phyloP scores from a whole-genome alignment of 768 basidiomycete genomes.

The Rhodotorula kratochvilovae region DNA sequence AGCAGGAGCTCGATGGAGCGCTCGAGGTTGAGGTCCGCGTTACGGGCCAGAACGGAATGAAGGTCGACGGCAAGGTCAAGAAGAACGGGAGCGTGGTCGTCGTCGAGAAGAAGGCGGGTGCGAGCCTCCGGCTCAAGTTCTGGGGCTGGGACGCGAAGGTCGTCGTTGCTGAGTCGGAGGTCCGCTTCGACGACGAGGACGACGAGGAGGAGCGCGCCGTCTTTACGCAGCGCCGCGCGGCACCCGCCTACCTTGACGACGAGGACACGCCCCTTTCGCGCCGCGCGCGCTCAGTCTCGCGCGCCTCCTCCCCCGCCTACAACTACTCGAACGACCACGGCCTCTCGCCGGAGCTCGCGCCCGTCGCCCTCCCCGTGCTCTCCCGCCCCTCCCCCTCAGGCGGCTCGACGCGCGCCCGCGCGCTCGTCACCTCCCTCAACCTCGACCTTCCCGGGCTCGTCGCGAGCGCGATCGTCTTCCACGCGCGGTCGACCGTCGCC shows the following conservation, averaged over 20 bases:
- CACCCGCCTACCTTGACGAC: constrained; percentile 2
- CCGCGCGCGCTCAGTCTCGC: not conserved
- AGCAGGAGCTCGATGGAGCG: not conserved
- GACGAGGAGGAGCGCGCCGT: not conserved
- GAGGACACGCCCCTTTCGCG: not conserved
- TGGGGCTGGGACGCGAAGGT: constrained; percentile 31
- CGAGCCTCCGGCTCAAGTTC: constrained; percentile 15
- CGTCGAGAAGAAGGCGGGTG: constrained; percentile 1
- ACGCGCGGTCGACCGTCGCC: constrained; percentile 35
- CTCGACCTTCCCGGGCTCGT: constrained; percentile 38
- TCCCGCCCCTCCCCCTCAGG: not conserved
- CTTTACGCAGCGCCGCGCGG: not conserved
- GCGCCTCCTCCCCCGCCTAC: not conserved
- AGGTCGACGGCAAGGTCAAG: constrained; percentile 31
- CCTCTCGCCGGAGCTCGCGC: not conserved
- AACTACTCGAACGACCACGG: not conserved
- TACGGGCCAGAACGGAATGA: constrained; percentile 36
- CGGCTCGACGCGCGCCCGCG: not conserved
- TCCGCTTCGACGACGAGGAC: not conserved
- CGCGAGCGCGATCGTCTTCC: constrained; percentile 36
- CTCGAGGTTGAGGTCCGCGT: constrained; percentile 22
- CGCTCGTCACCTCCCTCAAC: constrained; percentile 8
- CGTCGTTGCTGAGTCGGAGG: constrained; percentile 13
- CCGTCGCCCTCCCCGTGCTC: not conserved
- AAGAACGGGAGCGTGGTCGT: not conserved